Evolutionary conservation across 805 yeast species (phyloP).

Genomic region (Wickerhamiella brachini): DNA sequence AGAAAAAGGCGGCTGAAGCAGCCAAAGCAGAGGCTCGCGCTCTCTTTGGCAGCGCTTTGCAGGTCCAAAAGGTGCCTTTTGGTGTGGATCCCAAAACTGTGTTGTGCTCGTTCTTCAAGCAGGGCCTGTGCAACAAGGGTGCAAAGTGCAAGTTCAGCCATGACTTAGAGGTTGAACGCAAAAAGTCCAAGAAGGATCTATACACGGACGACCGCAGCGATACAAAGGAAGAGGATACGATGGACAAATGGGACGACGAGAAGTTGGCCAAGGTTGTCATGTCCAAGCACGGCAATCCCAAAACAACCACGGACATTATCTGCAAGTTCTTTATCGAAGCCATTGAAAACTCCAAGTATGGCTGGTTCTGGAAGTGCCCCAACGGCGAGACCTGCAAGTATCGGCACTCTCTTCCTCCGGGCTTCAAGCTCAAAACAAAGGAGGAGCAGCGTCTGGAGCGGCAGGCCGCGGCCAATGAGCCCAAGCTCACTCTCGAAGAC

Average conservation of each 20-base stretch:
- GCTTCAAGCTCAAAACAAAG: slow-evolving; percentile 90
- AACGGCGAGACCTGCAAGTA: slow-evolving; percentile 88
- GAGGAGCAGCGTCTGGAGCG: slow-evolving; percentile 87
- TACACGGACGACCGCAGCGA: slow-evolving; percentile 71
- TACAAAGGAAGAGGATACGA: slow-evolving; percentile 63
- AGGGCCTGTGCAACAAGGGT: slow-evolving; percentile 60
- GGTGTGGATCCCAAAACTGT: slow-evolving; percentile 97
- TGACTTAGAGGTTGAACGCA: slow-evolving; percentile 73
- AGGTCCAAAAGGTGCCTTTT: slow-evolving; percentile 76
- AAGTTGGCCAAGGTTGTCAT: slow-evolving; percentile 73
- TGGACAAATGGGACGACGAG: slow-evolving; percentile 97
- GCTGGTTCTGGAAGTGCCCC: slow-evolving; percentile 99
- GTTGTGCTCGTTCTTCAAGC: slow-evolving; percentile 77
- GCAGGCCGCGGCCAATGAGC: slow-evolving; percentile 68
- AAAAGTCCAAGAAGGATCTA: slow-evolving; percentile 78
- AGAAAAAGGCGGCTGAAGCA: slow-evolving; percentile 79
- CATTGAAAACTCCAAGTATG: slow-evolving; percentile 92
- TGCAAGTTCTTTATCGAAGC: slow-evolving; percentile 94
- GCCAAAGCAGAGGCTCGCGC: slow-evolving; percentile 82
- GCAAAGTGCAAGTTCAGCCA: slow-evolving; percentile 81
- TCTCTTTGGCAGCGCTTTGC: slow-evolving; percentile 50
- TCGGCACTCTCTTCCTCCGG: slow-evolving; percentile 91
- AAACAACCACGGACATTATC: slow-evolving; percentile 86
- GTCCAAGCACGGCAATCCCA: slow-evolving; percentile 89
- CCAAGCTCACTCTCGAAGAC: slow-evolving; percentile 88